phyloP scores from a whole-genome alignment of 148 eudicot species.

The Linanthus parryae region DNA sequence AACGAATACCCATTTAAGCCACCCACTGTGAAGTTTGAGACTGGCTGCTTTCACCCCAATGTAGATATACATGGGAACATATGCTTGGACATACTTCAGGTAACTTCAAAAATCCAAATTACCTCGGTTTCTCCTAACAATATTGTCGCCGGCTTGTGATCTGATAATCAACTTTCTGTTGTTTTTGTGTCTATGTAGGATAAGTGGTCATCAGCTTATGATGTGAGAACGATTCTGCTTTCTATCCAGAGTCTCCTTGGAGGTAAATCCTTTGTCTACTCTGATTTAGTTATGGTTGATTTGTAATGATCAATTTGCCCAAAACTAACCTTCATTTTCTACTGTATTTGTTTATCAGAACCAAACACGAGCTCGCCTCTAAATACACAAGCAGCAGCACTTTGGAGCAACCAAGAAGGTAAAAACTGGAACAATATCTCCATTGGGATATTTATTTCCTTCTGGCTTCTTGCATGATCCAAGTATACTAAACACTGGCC shows the following conservation, averaged over 20 bases:
- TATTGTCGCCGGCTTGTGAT: neutral
- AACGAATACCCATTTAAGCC: constrained; percentile 93
- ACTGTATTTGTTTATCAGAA: constrained; percentile 19
- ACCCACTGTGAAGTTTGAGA: constrained; percentile 90
- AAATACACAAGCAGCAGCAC: constrained; percentile 87
- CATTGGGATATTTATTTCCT: neutral
- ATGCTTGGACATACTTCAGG: constrained; percentile 96
- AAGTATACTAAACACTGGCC: neutral
- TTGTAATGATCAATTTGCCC: neutral
- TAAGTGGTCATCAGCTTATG: constrained; percentile 98
- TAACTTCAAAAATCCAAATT: constrained; percentile 5
- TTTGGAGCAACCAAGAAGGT: constrained; percentile 94
- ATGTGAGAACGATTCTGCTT: constrained; percentile 77
- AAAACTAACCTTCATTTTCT: neutral
- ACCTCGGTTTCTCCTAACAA: neutral
- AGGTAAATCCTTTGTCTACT: constrained; percentile 38
- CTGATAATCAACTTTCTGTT: neutral
- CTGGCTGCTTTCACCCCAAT: constrained; percentile 87
- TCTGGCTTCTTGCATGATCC: too few relatives aligned
- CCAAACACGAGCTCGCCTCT: constrained; percentile 91
- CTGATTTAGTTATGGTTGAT: neutral
- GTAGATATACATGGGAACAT: constrained; percentile 81
- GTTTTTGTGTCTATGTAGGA: constrained; percentile 34
- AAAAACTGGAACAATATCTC: neutral
- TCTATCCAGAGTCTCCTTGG: constrained; percentile 94